Evolutionary conservation across 768 basidiomycete species (phyloP).

Genomic region (Naganishia kalamii): DNA sequence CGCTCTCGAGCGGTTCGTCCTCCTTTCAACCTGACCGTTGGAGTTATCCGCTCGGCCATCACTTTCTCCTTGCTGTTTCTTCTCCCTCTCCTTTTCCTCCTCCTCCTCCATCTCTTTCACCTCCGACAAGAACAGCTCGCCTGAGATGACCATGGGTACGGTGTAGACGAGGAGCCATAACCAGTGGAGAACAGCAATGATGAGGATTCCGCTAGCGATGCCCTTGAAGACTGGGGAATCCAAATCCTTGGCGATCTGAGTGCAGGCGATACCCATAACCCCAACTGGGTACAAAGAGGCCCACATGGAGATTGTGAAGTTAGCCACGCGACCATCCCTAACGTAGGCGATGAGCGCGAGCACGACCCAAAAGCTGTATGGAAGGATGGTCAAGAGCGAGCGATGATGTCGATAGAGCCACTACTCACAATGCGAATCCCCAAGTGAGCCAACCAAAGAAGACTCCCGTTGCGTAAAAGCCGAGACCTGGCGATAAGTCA

Average conservation of each 20-base stretch:
- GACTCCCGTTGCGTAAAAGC: constrained; percentile 24
- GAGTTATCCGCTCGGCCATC: background rate
- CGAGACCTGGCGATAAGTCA: constrained; percentile 12
- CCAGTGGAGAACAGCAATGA: constrained; percentile 24
- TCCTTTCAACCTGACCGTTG: background rate
- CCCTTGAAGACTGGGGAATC: constrained; percentile 27
- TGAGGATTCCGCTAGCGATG: constrained; percentile 19
- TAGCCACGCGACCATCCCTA: constrained; percentile 17
- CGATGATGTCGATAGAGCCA: background rate
- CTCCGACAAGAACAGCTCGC: constrained; percentile 24
- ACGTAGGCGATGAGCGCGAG: constrained; percentile 24
- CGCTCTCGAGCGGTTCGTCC: background rate
- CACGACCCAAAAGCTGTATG: constrained; percentile 27
- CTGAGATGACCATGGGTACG: constrained; percentile 23
- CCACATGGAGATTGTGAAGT: constrained; percentile 29
- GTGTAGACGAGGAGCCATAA: constrained; percentile 24
- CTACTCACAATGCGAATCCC: constrained; percentile 26
- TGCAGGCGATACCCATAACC: constrained; percentile 21
- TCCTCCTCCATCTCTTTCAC: constrained; percentile 16
- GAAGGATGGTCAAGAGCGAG: background rate
- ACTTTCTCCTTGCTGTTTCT: background rate
- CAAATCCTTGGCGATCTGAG: constrained; percentile 25
- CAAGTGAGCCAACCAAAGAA: constrained; percentile 19
- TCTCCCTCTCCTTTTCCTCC: background rate
- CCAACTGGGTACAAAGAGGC: constrained; percentile 26